Conservation (phyloP, 495 filamentous ascomycete species). For the Penicillium riverlandense region DNA sequence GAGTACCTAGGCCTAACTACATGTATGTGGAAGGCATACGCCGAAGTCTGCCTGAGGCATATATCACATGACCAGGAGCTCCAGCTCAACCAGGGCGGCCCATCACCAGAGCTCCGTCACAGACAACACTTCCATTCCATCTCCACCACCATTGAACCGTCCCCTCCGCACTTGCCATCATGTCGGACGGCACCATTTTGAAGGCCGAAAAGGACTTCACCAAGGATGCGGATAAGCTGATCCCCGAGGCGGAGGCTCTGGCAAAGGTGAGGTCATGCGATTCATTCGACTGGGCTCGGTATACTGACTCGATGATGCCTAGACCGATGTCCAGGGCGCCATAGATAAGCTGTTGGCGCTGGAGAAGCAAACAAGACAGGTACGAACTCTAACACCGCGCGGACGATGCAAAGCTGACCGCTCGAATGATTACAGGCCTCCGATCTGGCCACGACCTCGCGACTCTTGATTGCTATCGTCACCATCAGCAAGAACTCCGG, state of each 20-base stretch:
- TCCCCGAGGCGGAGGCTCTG: slow-evolving; percentile 81
- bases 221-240: slow-evolving; percentile 84
- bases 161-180: slow-evolving; percentile 30
- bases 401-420: not conserved
- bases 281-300: not conserved
- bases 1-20: too few species aligned
- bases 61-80: slow-evolving; percentile 14
- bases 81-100: slow-evolving; percentile 16
- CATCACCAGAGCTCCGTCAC: slow-evolving; percentile 2
- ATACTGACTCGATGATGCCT: slow-evolving; percentile 9
- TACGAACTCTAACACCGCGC: slow-evolving; percentile 25
- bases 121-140: not conserved
- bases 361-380: slow-evolving; percentile 96
- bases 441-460: slow-evolving; percentile 89
- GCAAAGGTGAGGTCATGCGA: slow-evolving; percentile 56
- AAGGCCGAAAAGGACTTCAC: slow-evolving; percentile 73
- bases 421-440: slow-evolving; percentile 55
- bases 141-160: not conserved
- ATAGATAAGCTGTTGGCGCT: slow-evolving; percentile 86
- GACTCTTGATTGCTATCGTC: slow-evolving; percentile 78
- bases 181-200: slow-evolving; percentile 52
- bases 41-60: too few species aligned
- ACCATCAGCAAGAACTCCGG: slow-evolving; percentile 88
- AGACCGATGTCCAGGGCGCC: slow-evolving; percentile 75
- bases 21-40: too few species aligned